Evolutionary conservation across 176 grass and related monocot genomes (phyloP).

Genomic region (Phyllostachys edulis): DNA sequence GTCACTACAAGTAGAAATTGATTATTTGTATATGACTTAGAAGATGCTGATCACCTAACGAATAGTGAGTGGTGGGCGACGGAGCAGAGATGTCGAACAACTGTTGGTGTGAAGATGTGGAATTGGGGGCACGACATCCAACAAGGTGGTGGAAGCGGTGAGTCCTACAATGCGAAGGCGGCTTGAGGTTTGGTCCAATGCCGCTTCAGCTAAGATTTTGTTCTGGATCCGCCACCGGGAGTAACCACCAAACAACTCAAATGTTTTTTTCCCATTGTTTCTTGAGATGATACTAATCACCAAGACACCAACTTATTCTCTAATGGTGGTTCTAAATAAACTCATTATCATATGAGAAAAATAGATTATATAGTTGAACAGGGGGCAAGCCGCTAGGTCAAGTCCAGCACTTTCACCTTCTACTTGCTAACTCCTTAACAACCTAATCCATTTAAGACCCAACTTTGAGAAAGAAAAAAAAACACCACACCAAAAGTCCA

Average conservation of each 20-base stretch:
- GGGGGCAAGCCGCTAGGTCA: background rate
- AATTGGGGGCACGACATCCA: too few relatives aligned
- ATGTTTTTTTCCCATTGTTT: background rate
- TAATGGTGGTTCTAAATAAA: background rate
- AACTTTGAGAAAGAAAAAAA: background rate
- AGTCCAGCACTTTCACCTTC: background rate
- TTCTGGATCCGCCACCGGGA: background rate
- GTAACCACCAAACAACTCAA: background rate
- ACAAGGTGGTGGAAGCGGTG: too few relatives aligned
- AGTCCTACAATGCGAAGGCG: too few relatives aligned
- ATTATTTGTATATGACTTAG: too few relatives aligned
- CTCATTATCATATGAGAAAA: background rate
- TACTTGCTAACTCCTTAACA: slow-evolving; percentile 2
- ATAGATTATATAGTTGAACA: background rate
- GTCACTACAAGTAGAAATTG: too few relatives aligned
- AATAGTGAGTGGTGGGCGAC: too few relatives aligned
- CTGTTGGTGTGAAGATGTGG: too few relatives aligned
- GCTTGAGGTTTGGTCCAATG: too few relatives aligned
- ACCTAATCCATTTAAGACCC: slow-evolving; percentile 31
- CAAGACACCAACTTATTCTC: background rate
- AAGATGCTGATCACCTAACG: too few relatives aligned
- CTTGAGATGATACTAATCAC: background rate
- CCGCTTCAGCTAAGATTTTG: too few relatives aligned
- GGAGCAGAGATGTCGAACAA: too few relatives aligned
- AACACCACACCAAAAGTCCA: background rate